Evolutionary conservation across 164 flowering plant species (phyloP).

Genomic region (Macadamia tetraphylla): DNA sequence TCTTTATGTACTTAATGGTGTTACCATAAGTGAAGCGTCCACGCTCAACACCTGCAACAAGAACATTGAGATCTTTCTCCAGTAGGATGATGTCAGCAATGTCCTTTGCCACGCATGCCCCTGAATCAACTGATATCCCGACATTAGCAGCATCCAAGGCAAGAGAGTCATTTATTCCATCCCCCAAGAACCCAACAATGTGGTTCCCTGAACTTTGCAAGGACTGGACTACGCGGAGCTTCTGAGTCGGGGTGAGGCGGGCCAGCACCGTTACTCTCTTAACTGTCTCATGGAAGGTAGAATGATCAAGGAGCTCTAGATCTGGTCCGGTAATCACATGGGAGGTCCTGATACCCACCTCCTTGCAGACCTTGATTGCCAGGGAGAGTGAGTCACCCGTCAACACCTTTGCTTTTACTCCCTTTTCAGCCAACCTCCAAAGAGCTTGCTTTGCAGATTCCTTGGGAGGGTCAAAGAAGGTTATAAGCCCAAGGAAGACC

Average conservation of each 20-base stretch:
- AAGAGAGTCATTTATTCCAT: conserved; percentile 70
- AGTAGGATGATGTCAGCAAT: conserved; percentile 69
- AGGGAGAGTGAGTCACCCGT: conserved; percentile 70
- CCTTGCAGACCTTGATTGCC: conserved; percentile 59
- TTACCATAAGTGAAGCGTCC: conserved; percentile 64
- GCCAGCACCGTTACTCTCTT: conserved; percentile 65
- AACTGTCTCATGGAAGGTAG: conserved; percentile 56
- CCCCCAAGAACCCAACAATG: conserved; percentile 74
- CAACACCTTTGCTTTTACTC: conserved; percentile 67
- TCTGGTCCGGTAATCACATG: conserved; percentile 72
- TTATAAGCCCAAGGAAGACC: conserved; percentile 62
- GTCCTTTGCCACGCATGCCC: conserved; percentile 67
- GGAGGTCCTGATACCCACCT: conserved; percentile 66
- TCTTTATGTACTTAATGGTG: conserved; percentile 72
- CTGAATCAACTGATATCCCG: conserved; percentile 75
- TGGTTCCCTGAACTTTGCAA: conserved; percentile 52
- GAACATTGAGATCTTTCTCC: conserved; percentile 73
- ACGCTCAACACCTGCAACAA: conserved; percentile 60
- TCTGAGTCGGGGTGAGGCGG: conserved; percentile 73
- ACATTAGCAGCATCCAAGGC: conserved; percentile 70
- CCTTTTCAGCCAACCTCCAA: conserved; percentile 61
- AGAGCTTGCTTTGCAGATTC: conserved; percentile 80
- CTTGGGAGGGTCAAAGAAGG: conserved; percentile 80
- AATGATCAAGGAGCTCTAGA: conserved; percentile 50
- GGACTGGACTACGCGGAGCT: conserved; percentile 67